Percentiles rank a stretch among this genome's conserved stretches.
phyloP scores from a whole-genome alignment of 768 basidiomycete species.

The Suillus subalutaceus region DNA sequence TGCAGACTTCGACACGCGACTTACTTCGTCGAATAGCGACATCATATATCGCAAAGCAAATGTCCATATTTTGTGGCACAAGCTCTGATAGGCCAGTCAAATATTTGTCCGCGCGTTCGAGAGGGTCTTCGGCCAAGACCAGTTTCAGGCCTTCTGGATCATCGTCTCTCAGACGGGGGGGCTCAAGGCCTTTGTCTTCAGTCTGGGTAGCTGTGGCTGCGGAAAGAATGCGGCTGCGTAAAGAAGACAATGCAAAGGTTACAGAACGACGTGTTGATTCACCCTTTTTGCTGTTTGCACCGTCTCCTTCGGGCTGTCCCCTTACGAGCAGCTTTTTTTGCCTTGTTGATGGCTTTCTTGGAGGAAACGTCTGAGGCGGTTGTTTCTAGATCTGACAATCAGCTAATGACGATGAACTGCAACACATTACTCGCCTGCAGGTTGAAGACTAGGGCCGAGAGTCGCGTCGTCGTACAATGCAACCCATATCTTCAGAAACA shows the following conservation, averaged over 20 bases:
- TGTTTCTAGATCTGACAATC: neutral
- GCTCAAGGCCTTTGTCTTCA: constrained; percentile 76
- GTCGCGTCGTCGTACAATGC: constrained; percentile 71
- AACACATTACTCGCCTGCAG: constrained; percentile 36
- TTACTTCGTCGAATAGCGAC: constrained; percentile 81
- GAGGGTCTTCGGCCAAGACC: constrained; percentile 58
- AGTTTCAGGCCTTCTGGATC: constrained; percentile 84
- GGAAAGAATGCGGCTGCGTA: constrained; percentile 18
- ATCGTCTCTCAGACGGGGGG: constrained; percentile 63
- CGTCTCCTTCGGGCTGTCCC: constrained; percentile 60
- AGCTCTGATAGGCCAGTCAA: constrained; percentile 63
- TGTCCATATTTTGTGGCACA: constrained; percentile 57
- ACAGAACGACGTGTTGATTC: constrained; percentile 21
- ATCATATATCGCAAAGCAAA: constrained; percentile 79
- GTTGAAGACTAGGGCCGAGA: constrained; percentile 44
- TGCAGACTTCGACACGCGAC: constrained; percentile 28
- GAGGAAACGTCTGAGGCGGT: constrained; percentile 35
- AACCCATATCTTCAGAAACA: constrained; percentile 65
- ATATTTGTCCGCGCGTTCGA: constrained; percentile 77
- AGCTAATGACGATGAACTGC: constrained; percentile 7
- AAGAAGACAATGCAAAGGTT: constrained; percentile 15
- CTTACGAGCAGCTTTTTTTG: constrained; percentile 74
- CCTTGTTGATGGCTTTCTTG: constrained; percentile 86
- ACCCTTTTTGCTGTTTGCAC: constrained; percentile 63
- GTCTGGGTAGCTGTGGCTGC: constrained; percentile 36